Conservation (phyloP, 2,329 filamentous ascomycete genomes). For the Zasmidium citrigriseum region DNA sequence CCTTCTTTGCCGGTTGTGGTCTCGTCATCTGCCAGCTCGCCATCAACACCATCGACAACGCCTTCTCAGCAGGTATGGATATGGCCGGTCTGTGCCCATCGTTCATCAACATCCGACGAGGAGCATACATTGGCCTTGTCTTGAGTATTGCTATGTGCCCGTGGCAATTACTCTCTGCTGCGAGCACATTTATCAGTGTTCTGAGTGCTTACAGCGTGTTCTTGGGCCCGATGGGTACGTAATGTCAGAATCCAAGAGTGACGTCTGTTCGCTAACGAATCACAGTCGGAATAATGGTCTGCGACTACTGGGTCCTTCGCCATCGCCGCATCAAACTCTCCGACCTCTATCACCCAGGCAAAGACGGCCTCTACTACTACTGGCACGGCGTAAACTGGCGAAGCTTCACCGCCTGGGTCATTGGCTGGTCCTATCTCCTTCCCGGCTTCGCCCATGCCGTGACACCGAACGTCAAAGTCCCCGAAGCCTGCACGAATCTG, state of each 20-base stretch:
- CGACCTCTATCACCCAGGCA: conserved; percentile 43
- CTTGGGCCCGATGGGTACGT: conserved; percentile 41
- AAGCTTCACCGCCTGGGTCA: conserved; percentile 43
- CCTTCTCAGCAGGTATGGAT: conserved; percentile 57
- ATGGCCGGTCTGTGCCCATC: conserved; percentile 54
- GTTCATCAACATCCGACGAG: conserved; percentile 59
- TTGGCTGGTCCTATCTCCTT: conserved; percentile 30
- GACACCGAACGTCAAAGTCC: conserved; percentile 40
- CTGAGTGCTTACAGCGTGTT: conserved; percentile 50
- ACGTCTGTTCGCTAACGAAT: not conserved
- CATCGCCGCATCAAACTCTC: conserved; percentile 42
- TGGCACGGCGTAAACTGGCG: conserved; percentile 48
- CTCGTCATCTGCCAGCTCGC: conserved; percentile 50
- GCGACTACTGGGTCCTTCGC: conserved; percentile 50
- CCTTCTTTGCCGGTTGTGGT: conserved; percentile 50
- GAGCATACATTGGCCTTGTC: conserved; percentile 51
- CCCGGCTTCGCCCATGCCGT: conserved; percentile 47
- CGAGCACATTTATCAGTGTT: conserved; percentile 50
- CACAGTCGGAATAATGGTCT: conserved; percentile 43
- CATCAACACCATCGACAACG: conserved; percentile 50
- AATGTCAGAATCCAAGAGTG: not conserved
- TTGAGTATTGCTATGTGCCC: conserved; percentile 51
- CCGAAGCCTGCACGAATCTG: conserved; percentile 39
- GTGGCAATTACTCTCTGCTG: conserved; percentile 53
- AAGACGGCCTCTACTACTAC: conserved; percentile 47